These are phyloP conservation scores for Ceratocystis lukuohia DNA, from an alignment of 2,329 filamentous ascomycete genomes.

Conservation along the genomic window DNA sequence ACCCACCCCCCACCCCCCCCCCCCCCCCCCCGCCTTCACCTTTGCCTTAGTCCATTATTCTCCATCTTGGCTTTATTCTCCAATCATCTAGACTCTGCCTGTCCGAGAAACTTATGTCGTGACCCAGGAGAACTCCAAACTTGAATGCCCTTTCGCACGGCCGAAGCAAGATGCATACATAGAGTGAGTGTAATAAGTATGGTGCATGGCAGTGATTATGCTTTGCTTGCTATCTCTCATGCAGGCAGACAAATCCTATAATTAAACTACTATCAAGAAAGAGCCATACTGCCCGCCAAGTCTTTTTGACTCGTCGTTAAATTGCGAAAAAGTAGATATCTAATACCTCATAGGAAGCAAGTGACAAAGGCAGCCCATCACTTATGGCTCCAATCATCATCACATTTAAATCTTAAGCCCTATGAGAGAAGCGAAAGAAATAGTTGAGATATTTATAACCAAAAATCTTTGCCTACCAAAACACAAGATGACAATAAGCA, in stretches of 20 bases:
- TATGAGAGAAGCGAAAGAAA: background rate
- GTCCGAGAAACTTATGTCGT: background rate
- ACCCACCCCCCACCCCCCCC: too few species aligned
- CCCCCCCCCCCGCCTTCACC: background rate
- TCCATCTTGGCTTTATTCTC: background rate
- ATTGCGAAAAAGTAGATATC: background rate
- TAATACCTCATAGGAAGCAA: background rate
- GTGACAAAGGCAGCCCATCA: background rate
- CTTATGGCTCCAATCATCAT: background rate
- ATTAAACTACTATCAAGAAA: background rate
- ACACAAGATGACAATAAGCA: constrained; percentile 7
- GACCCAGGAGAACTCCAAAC: background rate
- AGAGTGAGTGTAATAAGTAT: background rate
- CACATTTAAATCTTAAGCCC: background rate
- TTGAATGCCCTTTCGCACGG: too few species aligned
- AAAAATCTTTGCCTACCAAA: background rate
- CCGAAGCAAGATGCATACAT: background rate
- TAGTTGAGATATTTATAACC: background rate
- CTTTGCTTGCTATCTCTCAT: background rate
- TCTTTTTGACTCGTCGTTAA: background rate
- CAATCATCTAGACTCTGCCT: background rate
- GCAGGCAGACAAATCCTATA: background rate
- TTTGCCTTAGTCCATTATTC: background rate
- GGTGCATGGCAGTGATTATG: background rate
- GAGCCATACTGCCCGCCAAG: background rate